Evolutionary conservation across 2,329 filamentous ascomycete species (phyloP).

Genomic region (Fusarium scirpi): DNA sequence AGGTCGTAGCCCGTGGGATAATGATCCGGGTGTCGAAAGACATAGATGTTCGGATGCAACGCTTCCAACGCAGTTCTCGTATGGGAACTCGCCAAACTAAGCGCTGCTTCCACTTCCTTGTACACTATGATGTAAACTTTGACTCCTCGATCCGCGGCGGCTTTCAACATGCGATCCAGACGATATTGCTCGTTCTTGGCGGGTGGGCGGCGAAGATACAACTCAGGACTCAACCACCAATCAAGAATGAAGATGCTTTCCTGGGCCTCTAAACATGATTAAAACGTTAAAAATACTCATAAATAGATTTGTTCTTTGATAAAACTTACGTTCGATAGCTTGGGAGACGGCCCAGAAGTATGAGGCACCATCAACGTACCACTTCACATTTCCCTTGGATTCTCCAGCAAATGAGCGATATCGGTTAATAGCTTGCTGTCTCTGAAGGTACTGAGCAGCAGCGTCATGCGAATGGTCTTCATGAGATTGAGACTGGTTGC

Average conservation of each 20-base stretch:
- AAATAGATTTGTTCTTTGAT: not conserved
- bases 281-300: constrained; percentile 7
- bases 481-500: constrained; percentile 10
- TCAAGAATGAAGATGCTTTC: constrained; percentile 88
- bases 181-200: constrained; percentile 85
- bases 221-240: constrained; percentile 91
- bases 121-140: constrained; percentile 89
- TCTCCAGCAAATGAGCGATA: constrained; percentile 79
- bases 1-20: constrained; percentile 77
- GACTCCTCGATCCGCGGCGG: constrained; percentile 86
- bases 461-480: constrained; percentile 7
- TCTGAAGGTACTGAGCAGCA: constrained; percentile 51
- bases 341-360: constrained; percentile 89
- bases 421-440: constrained; percentile 62
- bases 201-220: constrained; percentile 87
- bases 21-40: constrained; percentile 93
- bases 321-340: constrained; percentile 72
- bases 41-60: constrained; percentile 56
- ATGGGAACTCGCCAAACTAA: constrained; percentile 54
- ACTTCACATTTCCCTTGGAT: constrained; percentile 81
- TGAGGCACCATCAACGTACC: constrained; percentile 86
- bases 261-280: constrained; percentile 65
- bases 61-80: constrained; percentile 24
- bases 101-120: constrained; percentile 79
- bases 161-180: constrained; percentile 83